Percentiles rank a stretch among this genome's conserved stretches.
Evolutionary conservation across 2,329 filamentous ascomycete genomes (phyloP).

Genomic region (Pseudogymnoascus sp.): DNA sequence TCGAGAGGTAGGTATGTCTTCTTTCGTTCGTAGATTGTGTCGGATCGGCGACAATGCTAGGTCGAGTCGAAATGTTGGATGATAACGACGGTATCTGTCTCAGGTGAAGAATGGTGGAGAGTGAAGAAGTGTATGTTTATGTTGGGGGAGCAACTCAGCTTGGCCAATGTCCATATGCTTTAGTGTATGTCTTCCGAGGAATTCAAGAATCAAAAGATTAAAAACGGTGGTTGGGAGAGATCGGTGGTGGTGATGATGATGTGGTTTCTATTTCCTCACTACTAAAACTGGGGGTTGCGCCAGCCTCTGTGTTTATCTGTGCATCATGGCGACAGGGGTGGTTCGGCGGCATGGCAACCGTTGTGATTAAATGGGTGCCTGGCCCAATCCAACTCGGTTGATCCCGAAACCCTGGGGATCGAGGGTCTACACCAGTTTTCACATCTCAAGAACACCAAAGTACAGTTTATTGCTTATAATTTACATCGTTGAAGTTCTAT

Average conservation of each 20-base stretch:
- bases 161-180: conserved; percentile 6
- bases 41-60: conserved; percentile 1
- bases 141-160: conserved; percentile 8
- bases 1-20: neutral
- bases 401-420: neutral
- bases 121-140: neutral
- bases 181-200: conserved; percentile 6
- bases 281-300: conserved; percentile 1
- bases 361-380: conserved; percentile 2
- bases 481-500: neutral
- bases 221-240: conserved; percentile 8
- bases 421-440: neutral
- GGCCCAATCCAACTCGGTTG: neutral
- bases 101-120: neutral
- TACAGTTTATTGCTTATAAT: neutral
- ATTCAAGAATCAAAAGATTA: conserved; percentile 6
- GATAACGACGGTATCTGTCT: conserved; percentile 6
- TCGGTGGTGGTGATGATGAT: neutral
- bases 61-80: conserved; percentile 5
- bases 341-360: conserved; percentile 7
- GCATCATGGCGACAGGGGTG: conserved; percentile 7
- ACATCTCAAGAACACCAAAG: neutral
- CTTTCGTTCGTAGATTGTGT: neutral
- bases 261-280: conserved; percentile 7
- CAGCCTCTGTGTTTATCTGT: conserved; percentile 10